These are phyloP conservation scores for Apiotrichum akiyoshidainum DNA, from an alignment of 1,284 basidiomycete species.

Conservation along the genomic window DNA sequence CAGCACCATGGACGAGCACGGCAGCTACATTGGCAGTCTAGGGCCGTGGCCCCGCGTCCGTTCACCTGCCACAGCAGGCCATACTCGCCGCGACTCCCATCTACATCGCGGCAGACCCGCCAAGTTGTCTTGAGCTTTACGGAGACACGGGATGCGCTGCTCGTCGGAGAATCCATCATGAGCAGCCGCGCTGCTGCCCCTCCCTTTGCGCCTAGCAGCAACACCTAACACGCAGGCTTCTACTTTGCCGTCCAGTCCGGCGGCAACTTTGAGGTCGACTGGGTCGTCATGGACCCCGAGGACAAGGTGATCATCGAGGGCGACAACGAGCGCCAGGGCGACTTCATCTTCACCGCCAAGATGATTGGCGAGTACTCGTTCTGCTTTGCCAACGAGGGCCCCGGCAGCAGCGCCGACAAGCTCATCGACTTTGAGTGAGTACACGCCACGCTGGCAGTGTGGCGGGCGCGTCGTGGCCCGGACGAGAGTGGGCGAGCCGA, in stretches of 20 bases:
- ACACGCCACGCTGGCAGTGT: constrained; percentile 5
- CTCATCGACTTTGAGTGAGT: constrained; percentile 82
- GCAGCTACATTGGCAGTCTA: too few species aligned
- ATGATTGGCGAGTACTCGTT: constrained; percentile 89
- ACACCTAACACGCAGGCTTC: constrained; percentile 45
- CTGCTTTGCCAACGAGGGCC: constrained; percentile 92
- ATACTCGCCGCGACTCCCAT: too few species aligned
- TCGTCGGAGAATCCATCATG: too few species aligned
- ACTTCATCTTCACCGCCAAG: constrained; percentile 95
- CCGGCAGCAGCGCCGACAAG: constrained; percentile 75
- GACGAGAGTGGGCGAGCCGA: too few species aligned
- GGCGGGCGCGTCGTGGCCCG: background rate
- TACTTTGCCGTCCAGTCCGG: constrained; percentile 83
- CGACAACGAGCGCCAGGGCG: constrained; percentile 83
- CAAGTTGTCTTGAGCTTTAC: too few species aligned
- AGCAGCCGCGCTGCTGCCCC: too few species aligned
- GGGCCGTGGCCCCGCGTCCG: too few species aligned
- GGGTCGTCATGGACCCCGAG: constrained; percentile 82
- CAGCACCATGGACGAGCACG: too few species aligned
- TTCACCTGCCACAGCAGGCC: too few species aligned
- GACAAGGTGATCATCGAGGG: constrained; percentile 84
- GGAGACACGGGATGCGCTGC: too few species aligned
- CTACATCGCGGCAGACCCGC: too few species aligned
- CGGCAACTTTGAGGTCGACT: constrained; percentile 96
- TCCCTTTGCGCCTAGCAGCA: too few species aligned